Evolutionary conservation across 331 rosid genomes (phyloP).

Genomic region (Telfairia occidentalis): DNA sequence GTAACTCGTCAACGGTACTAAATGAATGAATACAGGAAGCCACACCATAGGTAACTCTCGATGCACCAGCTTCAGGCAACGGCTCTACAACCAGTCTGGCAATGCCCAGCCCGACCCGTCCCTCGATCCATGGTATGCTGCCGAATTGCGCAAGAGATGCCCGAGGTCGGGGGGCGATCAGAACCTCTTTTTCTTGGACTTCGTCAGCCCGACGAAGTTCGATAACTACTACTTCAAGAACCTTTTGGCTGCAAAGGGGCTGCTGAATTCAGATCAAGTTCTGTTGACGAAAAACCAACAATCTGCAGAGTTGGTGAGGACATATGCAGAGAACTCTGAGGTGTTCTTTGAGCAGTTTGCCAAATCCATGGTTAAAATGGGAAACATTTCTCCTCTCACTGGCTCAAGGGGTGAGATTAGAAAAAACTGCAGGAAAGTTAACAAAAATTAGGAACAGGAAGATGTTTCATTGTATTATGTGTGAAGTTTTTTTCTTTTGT

Average conservation of each 20-base stretch:
- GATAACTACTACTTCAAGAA: constrained; percentile 80
- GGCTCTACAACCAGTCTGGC: constrained; percentile 83
- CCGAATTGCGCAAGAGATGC: constrained; percentile 38
- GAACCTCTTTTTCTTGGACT: constrained; percentile 60
- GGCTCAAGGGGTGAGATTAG: constrained; percentile 78
- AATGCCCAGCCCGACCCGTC: constrained; percentile 51
- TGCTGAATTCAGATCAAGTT: constrained; percentile 66
- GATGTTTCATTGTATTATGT: not conserved
- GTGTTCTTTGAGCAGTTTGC: constrained; percentile 68
- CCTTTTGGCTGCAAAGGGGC: constrained; percentile 59
- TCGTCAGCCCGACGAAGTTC: constrained; percentile 54
- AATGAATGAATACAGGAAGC: constrained; percentile 38
- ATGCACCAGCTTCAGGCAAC: constrained; percentile 82
- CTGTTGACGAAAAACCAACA: constrained; percentile 40
- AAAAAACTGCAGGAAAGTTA: constrained; percentile 44
- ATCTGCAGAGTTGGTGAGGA: constrained; percentile 47
- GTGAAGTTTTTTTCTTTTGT: not conserved
- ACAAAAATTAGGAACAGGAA: constrained; percentile 12
- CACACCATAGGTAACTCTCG: constrained; percentile 73
- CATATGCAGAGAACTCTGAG: constrained; percentile 45
- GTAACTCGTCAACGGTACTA: not conserved
- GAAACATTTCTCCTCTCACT: constrained; percentile 68
- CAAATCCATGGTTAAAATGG: constrained; percentile 86
- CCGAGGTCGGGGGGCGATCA: constrained; percentile 84
- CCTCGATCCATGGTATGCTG: constrained; percentile 49